Conservation (phyloP, 1,284 basidiomycete genomes). For the Pascua sp. region DNA sequence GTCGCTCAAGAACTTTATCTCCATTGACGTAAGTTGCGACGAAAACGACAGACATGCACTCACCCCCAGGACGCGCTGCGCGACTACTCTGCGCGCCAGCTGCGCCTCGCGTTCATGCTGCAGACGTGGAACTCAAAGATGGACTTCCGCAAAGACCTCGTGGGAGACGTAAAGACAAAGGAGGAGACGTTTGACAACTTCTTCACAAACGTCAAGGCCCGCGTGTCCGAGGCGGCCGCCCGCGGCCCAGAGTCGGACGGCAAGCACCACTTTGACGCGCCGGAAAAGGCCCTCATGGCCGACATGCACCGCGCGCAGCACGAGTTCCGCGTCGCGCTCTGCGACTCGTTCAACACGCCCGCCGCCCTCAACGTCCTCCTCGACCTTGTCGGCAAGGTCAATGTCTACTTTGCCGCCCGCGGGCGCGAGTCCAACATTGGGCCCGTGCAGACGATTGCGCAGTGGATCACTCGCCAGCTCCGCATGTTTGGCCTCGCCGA, state of each 20-base stretch:
- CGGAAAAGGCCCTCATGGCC: constrained; percentile 63
- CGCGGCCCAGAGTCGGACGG: constrained; percentile 44
- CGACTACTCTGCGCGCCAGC: constrained; percentile 79
- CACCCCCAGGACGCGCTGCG: constrained; percentile 74
- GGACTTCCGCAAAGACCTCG: constrained; percentile 86
- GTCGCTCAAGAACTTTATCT: constrained; percentile 98
- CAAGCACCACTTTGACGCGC: constrained; percentile 54
- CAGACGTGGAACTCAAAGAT: constrained; percentile 90
- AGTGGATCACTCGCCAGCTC: constrained; percentile 86
- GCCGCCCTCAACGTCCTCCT: constrained; percentile 72
- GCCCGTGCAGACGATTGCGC: constrained; percentile 68
- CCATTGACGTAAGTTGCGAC: constrained; percentile 69
- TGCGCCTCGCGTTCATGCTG: constrained; percentile 89
- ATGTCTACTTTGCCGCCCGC: constrained; percentile 70
- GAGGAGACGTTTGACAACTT: constrained; percentile 93
- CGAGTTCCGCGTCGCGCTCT: constrained; percentile 82
- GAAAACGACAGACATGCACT: constrained; percentile 31
- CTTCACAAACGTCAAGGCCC: constrained; percentile 81
- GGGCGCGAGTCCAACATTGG: constrained; percentile 58
- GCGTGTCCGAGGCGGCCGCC: constrained; percentile 53
- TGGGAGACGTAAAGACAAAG: constrained; percentile 80
- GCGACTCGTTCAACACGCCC: constrained; percentile 97
- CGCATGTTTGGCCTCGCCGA: constrained; percentile 93
- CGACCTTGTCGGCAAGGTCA: constrained; percentile 81
- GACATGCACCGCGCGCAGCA: constrained; percentile 69